Conservation (phyloP, 345 rosid species). For the Populus davidiana region DNA sequence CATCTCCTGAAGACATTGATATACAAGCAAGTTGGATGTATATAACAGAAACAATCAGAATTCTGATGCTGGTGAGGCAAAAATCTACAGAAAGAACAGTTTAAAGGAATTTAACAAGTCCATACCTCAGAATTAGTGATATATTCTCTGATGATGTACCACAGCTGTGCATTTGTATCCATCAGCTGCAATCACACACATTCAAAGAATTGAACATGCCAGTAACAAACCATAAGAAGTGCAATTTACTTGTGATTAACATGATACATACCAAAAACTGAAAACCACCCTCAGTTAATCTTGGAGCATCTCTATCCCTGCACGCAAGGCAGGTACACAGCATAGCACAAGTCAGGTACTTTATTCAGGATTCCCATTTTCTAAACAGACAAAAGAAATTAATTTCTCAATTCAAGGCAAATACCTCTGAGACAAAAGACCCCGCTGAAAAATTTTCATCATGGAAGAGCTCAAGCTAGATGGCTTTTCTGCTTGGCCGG, state of each 20-base stretch:
- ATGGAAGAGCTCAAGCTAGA: slow-evolving; percentile 82
- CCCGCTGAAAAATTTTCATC: slow-evolving; percentile 88
- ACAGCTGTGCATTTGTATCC: slow-evolving; percentile 97
- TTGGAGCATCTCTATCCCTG: slow-evolving; percentile 83
- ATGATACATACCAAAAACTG: slow-evolving; percentile 81
- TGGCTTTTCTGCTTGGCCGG: slow-evolving; percentile 64
- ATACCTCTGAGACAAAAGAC: slow-evolving; percentile 77
- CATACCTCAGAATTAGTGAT: slow-evolving; percentile 88
- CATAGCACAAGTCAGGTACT: slow-evolving; percentile 4
- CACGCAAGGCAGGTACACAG: slow-evolving; percentile 15
- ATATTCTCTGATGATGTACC: slow-evolving; percentile 97
- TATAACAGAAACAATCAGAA: neutral
- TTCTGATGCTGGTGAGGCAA: neutral
- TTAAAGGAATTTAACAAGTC: slow-evolving; percentile 17
- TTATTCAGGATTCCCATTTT: slow-evolving; percentile 13
- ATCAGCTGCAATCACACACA: slow-evolving; percentile 59
- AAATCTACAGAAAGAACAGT: slow-evolving; percentile 9
- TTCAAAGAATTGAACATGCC: slow-evolving; percentile 16
- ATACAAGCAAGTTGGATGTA: neutral
- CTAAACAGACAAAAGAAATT: slow-evolving; percentile 9
- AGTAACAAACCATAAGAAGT: slow-evolving; percentile 17
- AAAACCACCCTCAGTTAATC: slow-evolving; percentile 90
- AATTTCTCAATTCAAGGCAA: neutral
- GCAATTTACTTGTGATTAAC: slow-evolving; percentile 22
- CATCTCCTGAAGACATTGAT: neutral